A percentile compares a stretch with the other conserved stretches of the same genome.
Evolutionary conservation across 371 early-diverging fungal genomes (phyloP).

Genomic region (Chytridiales sp.): DNA sequence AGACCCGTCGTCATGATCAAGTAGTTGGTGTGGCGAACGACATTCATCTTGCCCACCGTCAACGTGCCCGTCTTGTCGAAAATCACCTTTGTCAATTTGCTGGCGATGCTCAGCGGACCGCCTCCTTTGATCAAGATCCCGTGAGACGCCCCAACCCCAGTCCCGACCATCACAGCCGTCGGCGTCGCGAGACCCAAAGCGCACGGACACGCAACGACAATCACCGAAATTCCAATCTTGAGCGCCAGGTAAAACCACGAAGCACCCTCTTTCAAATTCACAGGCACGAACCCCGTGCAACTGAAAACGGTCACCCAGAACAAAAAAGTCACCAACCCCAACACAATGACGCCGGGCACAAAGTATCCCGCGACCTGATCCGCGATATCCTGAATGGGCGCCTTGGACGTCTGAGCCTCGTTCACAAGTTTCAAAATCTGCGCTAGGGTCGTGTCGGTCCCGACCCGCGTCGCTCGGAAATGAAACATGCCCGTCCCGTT

Average conservation of each 20-base stretch:
- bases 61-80: conserved; percentile 98
- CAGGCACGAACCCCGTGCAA: conserved; percentile 44
- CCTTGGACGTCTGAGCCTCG: conserved; percentile 81
- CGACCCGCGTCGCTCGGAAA: conserved; percentile 70
- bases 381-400: conserved; percentile 83
- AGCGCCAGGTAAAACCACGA: conserved; percentile 60
- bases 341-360: conserved; percentile 79
- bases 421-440: conserved; percentile 90
- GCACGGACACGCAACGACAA: conserved; percentile 97
- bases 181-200: conserved; percentile 94
- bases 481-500: conserved; percentile 76
- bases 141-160: conserved; percentile 89
- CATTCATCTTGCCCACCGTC: conserved; percentile 79
- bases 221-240: conserved; percentile 75
- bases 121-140: conserved; percentile 90
- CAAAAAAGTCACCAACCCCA: conserved; percentile 73
- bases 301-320: conserved; percentile 71
- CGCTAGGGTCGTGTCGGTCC: conserved; percentile 76
- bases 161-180: conserved; percentile 98
- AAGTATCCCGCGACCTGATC: conserved; percentile 84
- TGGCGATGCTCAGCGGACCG: conserved; percentile 77
- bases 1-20: no score
- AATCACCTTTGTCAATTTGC: conserved; percentile 76
- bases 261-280: conserved; percentile 58
- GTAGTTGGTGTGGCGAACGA: conserved; percentile 42